Evolutionary conservation across 2,329 filamentous ascomycete genomes (phyloP), one percentile per base, ranked within the genome.

Genomic region (Trichocomaceae sp.): DNA sequence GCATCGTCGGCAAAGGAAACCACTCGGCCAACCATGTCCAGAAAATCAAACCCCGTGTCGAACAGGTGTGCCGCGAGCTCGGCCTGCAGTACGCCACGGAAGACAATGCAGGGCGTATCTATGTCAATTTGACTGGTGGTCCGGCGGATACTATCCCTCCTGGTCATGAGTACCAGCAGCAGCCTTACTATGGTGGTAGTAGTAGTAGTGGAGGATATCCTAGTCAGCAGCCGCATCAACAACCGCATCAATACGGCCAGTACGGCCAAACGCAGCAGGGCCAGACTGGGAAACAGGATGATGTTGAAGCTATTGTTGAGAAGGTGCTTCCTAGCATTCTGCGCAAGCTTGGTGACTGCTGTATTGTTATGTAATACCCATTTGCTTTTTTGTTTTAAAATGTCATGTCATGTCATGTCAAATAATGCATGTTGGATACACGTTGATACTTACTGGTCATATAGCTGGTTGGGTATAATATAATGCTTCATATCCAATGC

Each of bases 1-100:
- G 79, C 41, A 96, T 99, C 65, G 92, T 97, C 29, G 93, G 93
- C 66, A 95, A 92, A 73, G 93, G 93, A 2, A 93, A 95, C 70
- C 93, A 99, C 75, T 89, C 84, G 50, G 77, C 75, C 9, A 82
- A 85, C 61, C 87, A 93, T 65, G 80, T 97, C 22, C 90, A 96
- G 72, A 96, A 93, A 78, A 85, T 99, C 72, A 96, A 95, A 75
- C 93, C 93, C n/a, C 81, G 88, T 58, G 90, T 97, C 44, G 91
- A 97, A 75, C 80, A 88, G 68, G 78, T 97, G 48, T 96, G 92
- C 72, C 81, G 77, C 48, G 87, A 96, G 69, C 73, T 95, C 45
- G 89, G 91, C 0, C 77, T 99, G 53, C 81, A 90, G 64, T 96
- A 87, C 72, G 74, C 80, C 55, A 95, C 90, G 1, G 93, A 97